phyloP scores from a whole-genome alignment of 2,329 filamentous ascomycete species.

The Colletotrichum sp. region DNA sequence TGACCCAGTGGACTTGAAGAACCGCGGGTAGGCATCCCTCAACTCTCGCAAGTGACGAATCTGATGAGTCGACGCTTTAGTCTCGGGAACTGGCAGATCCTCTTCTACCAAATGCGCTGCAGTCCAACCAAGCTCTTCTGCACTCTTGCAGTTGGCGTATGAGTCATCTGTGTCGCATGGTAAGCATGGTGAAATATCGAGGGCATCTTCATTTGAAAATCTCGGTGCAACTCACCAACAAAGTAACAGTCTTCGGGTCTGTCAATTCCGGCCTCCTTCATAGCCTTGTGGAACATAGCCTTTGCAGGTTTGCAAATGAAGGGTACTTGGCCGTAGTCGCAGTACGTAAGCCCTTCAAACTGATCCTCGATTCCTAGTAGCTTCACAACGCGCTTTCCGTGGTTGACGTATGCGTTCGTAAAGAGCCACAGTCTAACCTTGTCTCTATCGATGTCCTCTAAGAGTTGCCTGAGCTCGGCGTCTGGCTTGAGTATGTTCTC shows the following conservation, averaged over 20 bases:
- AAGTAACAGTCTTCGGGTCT: slow-evolving; percentile 81
- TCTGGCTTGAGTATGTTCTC: slow-evolving; percentile 86
- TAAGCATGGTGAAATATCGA: background rate
- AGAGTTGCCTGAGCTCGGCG: slow-evolving; percentile 72
- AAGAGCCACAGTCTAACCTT: slow-evolving; percentile 95
- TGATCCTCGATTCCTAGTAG: slow-evolving; percentile 85
- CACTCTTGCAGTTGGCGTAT: slow-evolving; percentile 77
- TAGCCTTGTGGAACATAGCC: slow-evolving; percentile 87
- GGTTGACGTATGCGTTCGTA: slow-evolving; percentile 93
- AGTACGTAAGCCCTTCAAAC: slow-evolving; percentile 95
- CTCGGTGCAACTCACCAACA: slow-evolving; percentile 69
- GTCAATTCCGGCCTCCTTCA: slow-evolving; percentile 78
- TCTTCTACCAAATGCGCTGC: slow-evolving; percentile 86
- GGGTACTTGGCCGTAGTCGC: slow-evolving; percentile 77
- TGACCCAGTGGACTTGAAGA: slow-evolving; percentile 69
- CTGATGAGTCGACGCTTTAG: slow-evolving; percentile 73
- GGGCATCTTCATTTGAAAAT: background rate
- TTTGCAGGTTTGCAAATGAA: slow-evolving; percentile 87
- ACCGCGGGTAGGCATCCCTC: slow-evolving; percentile 76
- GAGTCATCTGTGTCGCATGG: slow-evolving; percentile 76
- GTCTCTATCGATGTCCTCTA: slow-evolving; percentile 80
- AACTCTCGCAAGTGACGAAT: slow-evolving; percentile 80
- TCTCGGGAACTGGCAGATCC: slow-evolving; percentile 65
- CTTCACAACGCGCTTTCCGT: slow-evolving; percentile 81
- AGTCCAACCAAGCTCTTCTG: slow-evolving; percentile 83